phyloP scores from a whole-genome alignment of 2,329 filamentous ascomycete genomes.

The Penicillium sp. region DNA sequence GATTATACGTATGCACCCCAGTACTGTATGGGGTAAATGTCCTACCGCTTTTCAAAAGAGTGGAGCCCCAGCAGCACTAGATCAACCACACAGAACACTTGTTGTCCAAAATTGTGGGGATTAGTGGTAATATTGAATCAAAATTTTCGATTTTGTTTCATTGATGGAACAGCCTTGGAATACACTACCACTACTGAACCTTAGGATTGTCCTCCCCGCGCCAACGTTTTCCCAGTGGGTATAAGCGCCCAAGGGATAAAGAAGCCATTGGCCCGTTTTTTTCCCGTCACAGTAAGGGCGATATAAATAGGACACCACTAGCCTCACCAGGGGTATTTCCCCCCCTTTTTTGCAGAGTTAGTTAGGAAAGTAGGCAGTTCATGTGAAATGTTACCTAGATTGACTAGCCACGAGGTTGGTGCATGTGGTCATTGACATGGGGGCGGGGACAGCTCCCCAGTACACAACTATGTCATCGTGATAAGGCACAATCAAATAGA shows the following conservation, averaged over 20 bases:
- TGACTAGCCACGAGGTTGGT: neutral
- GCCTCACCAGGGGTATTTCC: neutral
- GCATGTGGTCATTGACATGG: neutral
- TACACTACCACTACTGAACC: constrained; percentile 4
- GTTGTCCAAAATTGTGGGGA: neutral
- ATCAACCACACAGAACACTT: neutral
- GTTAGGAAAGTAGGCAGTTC: neutral
- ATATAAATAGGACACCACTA: neutral
- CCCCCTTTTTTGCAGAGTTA: neutral
- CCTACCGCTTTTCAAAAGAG: neutral
- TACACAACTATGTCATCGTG: neutral
- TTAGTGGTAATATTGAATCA: neutral
- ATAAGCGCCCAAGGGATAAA: neutral
- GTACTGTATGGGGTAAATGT: neutral
- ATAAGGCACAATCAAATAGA: neutral
- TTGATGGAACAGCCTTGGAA: neutral
- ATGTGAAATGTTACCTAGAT: neutral
- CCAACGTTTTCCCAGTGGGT: neutral
- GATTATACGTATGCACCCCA: neutral
- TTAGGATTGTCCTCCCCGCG: neutral
- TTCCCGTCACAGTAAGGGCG: neutral
- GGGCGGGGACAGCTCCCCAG: neutral
- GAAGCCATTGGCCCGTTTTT: neutral
- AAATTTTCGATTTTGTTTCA: neutral
- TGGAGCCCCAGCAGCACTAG: constrained; percentile 1